A percentile compares a stretch with the other conserved stretches of the same genome.
Conservation (phyloP, 371 early-diverging fungal species). For the Syncephalis fuscata region DNA sequence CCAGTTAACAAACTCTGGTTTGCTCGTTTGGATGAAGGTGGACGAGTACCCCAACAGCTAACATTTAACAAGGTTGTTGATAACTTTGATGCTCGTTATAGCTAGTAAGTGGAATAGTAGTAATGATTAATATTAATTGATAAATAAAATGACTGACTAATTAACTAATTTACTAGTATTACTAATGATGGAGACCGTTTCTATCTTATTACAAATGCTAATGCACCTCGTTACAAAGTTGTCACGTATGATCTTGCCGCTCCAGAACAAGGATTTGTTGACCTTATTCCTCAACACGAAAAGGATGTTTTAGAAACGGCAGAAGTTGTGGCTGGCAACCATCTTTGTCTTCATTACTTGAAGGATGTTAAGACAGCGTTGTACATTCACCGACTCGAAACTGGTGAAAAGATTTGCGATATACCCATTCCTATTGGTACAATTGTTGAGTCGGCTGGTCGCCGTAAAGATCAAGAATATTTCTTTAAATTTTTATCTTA, state of each 20-base stretch:
- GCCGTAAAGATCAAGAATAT: slow-evolving; percentile 13
- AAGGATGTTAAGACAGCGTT: slow-evolving; percentile 28
- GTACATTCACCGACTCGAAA: slow-evolving; percentile 10
- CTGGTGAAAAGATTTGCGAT: slow-evolving; percentile 9
- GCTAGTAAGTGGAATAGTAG: slow-evolving; percentile 19
- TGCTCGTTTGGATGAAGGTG: slow-evolving; percentile 15
- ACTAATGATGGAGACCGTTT: slow-evolving; percentile 35
- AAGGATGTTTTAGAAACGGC: slow-evolving; percentile 22
- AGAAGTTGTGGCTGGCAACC: slow-evolving; percentile 22
- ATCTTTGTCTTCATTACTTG: slow-evolving; percentile 30
- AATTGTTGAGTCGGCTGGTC: slow-evolving; percentile 5
- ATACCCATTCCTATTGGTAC: slow-evolving; percentile 16
- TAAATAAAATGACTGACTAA: background rate
- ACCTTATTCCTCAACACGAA: slow-evolving; percentile 25
- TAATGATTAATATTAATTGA: background rate
- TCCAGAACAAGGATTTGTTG: slow-evolving; percentile 27
- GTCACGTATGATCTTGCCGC: slow-evolving; percentile 33
- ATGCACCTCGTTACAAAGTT: slow-evolving; percentile 35
- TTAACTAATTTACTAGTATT: slow-evolving; percentile 10
- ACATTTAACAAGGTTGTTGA: slow-evolving; percentile 19
- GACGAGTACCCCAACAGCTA: background rate
- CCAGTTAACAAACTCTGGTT: slow-evolving; percentile 26
- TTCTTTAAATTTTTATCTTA: slow-evolving; percentile 28
- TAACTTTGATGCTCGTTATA: slow-evolving; percentile 25
- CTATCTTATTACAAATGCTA: slow-evolving; percentile 33